A percentile compares a stretch with the other conserved stretches of the same genome.
Conservation (phyloP, 73 alveolate genomes). For the Symbiodinium natans region DNA sequence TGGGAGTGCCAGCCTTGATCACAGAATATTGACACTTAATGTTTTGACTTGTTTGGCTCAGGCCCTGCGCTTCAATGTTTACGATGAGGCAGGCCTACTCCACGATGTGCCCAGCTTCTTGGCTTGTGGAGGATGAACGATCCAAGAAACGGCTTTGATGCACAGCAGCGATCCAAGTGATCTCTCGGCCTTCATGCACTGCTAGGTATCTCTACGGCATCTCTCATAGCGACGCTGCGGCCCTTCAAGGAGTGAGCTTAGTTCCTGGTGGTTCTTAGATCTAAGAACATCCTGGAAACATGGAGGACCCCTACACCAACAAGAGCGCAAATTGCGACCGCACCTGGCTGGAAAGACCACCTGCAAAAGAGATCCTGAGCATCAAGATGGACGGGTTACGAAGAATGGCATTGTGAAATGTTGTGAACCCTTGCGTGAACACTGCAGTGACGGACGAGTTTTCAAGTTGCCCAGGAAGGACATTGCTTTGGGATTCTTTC, state of each 20-base stretch:
- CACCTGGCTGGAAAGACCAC: constrained; percentile 81
- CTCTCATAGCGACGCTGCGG: constrained; percentile 12
- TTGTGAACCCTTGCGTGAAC: not conserved
- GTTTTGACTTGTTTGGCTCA: no score
- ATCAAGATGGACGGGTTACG: no score
- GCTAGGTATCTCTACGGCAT: constrained; percentile 29
- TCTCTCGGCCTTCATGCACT: no score
- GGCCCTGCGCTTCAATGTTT: constrained; percentile 77
- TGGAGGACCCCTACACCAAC: constrained; percentile 84
- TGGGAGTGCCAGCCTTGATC: not conserved
- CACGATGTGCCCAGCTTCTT: constrained; percentile 15
- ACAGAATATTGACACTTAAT: no score
- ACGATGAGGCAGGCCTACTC: constrained; percentile 67
- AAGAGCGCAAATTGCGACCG: constrained; percentile 39
- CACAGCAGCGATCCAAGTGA: no score
- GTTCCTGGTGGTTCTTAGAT: not conserved
- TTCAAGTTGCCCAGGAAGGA: not conserved
- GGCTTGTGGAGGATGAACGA: not conserved
- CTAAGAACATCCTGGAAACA: not conserved
- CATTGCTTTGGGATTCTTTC: constrained; percentile 33
- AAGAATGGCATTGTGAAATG: no score
- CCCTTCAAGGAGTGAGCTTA: constrained; percentile 72
- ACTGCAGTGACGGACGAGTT: not conserved
- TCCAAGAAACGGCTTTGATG: no score
- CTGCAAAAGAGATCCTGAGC: constrained; percentile 20